Evolutionary conservation across 2,329 filamentous ascomycete species (phyloP).

Genomic region (Penicillium sp.): DNA sequence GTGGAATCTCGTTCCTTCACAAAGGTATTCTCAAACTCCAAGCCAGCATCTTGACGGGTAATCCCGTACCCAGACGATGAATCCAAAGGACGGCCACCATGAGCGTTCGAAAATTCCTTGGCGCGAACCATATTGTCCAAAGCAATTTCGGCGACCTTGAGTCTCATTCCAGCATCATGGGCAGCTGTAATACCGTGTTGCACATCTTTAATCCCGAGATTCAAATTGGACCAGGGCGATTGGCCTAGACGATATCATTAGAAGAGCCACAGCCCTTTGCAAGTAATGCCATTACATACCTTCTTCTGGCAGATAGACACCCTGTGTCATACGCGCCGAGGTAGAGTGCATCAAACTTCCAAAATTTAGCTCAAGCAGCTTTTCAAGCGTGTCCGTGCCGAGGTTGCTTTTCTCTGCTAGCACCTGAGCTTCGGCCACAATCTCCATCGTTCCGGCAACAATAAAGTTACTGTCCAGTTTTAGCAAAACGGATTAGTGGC

Average conservation of each 20-base stretch:
- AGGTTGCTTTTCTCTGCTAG: constrained; percentile 34
- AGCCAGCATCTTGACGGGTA: constrained; percentile 44
- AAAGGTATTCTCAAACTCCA: constrained; percentile 47
- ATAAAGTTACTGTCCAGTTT: constrained; percentile 18
- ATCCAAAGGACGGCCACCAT: constrained; percentile 44
- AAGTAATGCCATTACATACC: not conserved
- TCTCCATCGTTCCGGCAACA: constrained; percentile 24
- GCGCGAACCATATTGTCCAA: constrained; percentile 48
- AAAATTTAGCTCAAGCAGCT: constrained; percentile 31
- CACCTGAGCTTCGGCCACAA: constrained; percentile 32
- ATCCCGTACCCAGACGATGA: constrained; percentile 54
- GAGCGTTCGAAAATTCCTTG: constrained; percentile 36
- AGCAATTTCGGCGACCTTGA: constrained; percentile 47
- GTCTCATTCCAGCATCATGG: constrained; percentile 36
- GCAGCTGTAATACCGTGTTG: constrained; percentile 50
- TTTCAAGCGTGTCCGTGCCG: constrained; percentile 25
- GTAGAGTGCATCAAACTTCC: constrained; percentile 28
- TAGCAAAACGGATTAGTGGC: not conserved
- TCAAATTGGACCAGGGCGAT: constrained; percentile 49
- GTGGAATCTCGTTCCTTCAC: constrained; percentile 23
- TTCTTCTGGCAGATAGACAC: constrained; percentile 31
- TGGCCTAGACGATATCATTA: constrained; percentile 1
- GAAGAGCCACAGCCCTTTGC: not conserved
- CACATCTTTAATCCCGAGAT: constrained; percentile 53
- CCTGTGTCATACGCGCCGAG: constrained; percentile 30